Conservation (phyloP, 768 basidiomycete genomes). For the Mycena epipterygia region DNA sequence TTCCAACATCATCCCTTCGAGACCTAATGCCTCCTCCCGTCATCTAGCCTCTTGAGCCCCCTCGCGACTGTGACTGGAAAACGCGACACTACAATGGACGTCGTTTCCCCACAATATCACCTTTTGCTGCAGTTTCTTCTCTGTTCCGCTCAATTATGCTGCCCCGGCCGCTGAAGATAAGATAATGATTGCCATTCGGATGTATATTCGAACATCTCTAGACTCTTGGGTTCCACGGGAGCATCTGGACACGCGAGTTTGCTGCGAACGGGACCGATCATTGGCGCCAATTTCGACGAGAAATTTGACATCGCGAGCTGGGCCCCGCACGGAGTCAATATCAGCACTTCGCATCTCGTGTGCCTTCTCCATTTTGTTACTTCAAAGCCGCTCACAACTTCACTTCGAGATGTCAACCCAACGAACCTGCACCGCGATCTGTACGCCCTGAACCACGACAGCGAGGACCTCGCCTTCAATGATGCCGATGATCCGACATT, state of each 20-base stretch:
- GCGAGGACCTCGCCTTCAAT: slow-evolving; percentile 26
- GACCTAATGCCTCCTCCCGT: too few species aligned
- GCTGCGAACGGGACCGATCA: slow-evolving; percentile 10
- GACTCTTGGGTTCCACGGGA: too few species aligned
- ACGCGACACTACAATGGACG: slow-evolving; percentile 9
- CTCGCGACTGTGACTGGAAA: too few species aligned
- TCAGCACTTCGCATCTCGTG: slow-evolving; percentile 31
- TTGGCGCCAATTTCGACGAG: slow-evolving; percentile 24
- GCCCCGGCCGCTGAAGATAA: slow-evolving; percentile 1
- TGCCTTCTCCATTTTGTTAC: background rate
- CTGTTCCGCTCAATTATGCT: slow-evolving; percentile 24
- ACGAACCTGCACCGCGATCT: slow-evolving; percentile 28
- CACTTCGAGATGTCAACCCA: slow-evolving; percentile 16
- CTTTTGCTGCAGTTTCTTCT: slow-evolving; percentile 25
- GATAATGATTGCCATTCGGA: slow-evolving; percentile 20
- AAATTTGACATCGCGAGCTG: slow-evolving; percentile 34
- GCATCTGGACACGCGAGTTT: slow-evolving; percentile 23
- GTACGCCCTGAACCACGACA: slow-evolving; percentile 20
- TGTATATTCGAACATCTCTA: slow-evolving; percentile 29
- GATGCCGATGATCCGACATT: background rate
- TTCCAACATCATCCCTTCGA: too few species aligned
- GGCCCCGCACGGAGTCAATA: slow-evolving; percentile 30
- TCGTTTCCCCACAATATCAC: slow-evolving; percentile 26
- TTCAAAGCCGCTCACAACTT: background rate
- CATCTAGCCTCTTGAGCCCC: too few species aligned